Evolutionary conservation across 805 yeast species (phyloP).

Genomic region (Hanseniaspora lindneri): DNA sequence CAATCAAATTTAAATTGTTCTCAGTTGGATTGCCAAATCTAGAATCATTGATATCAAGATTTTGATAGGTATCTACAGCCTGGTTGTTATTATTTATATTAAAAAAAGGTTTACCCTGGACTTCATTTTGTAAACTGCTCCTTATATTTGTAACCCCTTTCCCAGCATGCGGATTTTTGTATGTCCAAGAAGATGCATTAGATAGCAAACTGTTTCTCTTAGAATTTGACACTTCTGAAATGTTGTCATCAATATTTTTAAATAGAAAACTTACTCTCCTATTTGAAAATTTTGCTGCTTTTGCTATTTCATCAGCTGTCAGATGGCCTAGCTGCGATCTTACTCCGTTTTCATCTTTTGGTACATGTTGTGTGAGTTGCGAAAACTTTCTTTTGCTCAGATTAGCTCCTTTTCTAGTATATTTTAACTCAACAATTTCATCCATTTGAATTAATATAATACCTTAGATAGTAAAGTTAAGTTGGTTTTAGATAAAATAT

Average conservation of each 20-base stretch:
- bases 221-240: conserved; percentile 1
- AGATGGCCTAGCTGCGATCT: no score
- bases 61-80: background rate
- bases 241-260: conserved; percentile 10
- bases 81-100: background rate
- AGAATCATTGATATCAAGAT: conserved; percentile 4
- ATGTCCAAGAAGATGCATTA: background rate
- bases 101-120: background rate
- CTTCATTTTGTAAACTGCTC: conserved; percentile 1
- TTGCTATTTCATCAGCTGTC: background rate
- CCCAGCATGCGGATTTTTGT: background rate
- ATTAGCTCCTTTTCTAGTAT: conserved; percentile 9
- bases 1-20: conserved; percentile 5
- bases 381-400: background rate
- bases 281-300: background rate
- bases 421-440: conserved; percentile 2
- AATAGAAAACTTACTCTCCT: conserved; percentile 5
- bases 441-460: background rate
- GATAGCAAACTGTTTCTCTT: conserved; percentile 14
- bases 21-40: conserved; percentile 13
- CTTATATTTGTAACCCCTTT: background rate
- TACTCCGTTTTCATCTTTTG: no score
- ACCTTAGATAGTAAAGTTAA: no score
- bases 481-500: no score
- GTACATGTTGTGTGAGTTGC: background rate